phyloP scores from a whole-genome alignment of 441 rosid genomes.

The Populus hybrid region DNA sequence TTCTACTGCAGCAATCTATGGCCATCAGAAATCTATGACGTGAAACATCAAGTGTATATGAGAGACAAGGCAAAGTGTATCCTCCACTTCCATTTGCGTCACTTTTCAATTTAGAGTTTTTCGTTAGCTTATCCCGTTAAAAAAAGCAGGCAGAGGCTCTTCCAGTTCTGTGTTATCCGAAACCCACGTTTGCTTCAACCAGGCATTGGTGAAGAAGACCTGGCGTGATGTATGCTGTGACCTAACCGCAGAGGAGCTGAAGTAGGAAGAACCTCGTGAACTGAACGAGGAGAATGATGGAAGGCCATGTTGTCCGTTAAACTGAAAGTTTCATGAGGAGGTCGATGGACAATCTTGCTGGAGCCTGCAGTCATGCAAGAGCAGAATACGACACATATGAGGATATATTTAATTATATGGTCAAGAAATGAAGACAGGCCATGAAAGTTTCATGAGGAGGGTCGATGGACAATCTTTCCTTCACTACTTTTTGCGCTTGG shows the following conservation, averaged over 20 bases:
- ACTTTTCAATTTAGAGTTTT: conserved; percentile 1
- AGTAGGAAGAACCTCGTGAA: conserved; percentile 40
- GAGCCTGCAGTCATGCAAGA: conserved; percentile 27
- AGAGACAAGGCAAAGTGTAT: too few relatives aligned
- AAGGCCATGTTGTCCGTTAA: conserved; percentile 24
- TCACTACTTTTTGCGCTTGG: conserved; percentile 27
- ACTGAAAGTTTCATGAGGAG: conserved; percentile 35
- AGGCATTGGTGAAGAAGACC: conserved; percentile 14
- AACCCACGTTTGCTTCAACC: conserved; percentile 4
- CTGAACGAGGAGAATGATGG: conserved; percentile 47
- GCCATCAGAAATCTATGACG: conserved; percentile 1
- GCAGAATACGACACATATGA: conserved; percentile 10
- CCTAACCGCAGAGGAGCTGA: conserved; percentile 26
- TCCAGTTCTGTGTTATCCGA: conserved; percentile 19
- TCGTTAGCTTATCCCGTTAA: conserved; percentile 1
- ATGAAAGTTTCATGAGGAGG: too few relatives aligned
- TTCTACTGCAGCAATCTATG: conserved; percentile 2
- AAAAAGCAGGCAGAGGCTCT: conserved; percentile 7
- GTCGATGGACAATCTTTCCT: conserved; percentile 11
- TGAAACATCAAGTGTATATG: too few relatives aligned
- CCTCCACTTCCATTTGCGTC: neutral
- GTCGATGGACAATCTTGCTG: conserved; percentile 46
- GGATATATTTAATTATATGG: conserved; percentile 1
- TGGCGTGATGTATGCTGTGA: conserved; percentile 15
- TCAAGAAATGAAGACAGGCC: neutral